phyloP scores from a whole-genome alignment of 495 filamentous ascomycete species.

The Aspergillus ellipticus region DNA sequence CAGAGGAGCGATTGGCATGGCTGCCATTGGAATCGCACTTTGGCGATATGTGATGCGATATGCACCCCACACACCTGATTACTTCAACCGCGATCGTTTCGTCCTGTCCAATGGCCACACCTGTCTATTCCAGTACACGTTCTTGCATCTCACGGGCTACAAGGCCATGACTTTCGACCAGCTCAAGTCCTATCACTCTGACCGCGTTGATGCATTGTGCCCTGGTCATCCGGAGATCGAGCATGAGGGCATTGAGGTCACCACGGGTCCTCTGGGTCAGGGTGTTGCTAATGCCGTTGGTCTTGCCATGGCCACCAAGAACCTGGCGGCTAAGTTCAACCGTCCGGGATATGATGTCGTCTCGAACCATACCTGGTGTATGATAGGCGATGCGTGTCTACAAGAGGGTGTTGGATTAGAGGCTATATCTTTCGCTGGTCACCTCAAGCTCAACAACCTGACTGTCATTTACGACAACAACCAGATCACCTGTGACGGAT shows the following conservation, averaged over 20 bases:
- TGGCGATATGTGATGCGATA: conserved; percentile 53
- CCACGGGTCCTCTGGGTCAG: conserved; percentile 58
- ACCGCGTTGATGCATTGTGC: conserved; percentile 47
- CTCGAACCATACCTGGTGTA: conserved; percentile 50
- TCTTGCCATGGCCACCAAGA: conserved; percentile 55
- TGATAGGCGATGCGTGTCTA: conserved; percentile 57
- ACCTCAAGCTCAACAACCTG: conserved; percentile 52
- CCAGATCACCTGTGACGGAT: conserved; percentile 54
- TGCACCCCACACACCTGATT: conserved; percentile 42
- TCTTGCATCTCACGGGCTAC: conserved; percentile 57
- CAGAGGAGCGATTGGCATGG: conserved; percentile 54
- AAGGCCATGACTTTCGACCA: conserved; percentile 57
- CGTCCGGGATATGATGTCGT: conserved; percentile 46
- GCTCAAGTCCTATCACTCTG: conserved; percentile 56
- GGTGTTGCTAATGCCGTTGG: conserved; percentile 59
- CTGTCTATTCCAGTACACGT: conserved; percentile 57
- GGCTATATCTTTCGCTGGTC: conserved; percentile 53
- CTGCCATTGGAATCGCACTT: conserved; percentile 49
- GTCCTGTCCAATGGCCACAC: conserved; percentile 58
- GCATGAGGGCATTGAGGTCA: conserved; percentile 58
- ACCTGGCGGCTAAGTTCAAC: conserved; percentile 54
- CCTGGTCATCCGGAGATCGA: conserved; percentile 63
- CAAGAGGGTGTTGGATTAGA: conserved; percentile 59
- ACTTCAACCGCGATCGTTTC: conserved; percentile 52
- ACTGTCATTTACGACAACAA: conserved; percentile 60